A percentile compares a stretch with the other conserved stretches of the same genome.
phyloP scores from a whole-genome alignment of 1,284 basidiomycete genomes.

The Cryptococcus sp. region DNA sequence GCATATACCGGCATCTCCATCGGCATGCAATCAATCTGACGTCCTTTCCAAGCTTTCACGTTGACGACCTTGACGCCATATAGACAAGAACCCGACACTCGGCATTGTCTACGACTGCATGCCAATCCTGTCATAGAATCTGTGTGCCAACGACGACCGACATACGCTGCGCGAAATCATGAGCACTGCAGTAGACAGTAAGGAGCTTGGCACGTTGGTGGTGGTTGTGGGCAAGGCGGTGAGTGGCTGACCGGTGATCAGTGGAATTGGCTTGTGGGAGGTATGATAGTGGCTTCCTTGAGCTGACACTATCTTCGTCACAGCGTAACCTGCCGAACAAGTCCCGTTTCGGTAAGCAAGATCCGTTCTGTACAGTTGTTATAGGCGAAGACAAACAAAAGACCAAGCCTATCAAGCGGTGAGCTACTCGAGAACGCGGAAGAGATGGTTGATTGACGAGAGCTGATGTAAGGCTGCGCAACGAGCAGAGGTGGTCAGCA shows the following conservation, averaged over 20 bases:
- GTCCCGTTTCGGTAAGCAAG: conserved; percentile 93
- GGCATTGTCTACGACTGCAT: too few species aligned
- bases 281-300: not conserved
- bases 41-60: too few species aligned
- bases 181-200: conserved; percentile 49
- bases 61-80: too few species aligned
- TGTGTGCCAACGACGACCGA: too few species aligned
- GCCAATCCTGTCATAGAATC: too few species aligned
- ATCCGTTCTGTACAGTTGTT: conserved; percentile 84
- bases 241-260: conserved; percentile 51
- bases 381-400: conserved; percentile 78
- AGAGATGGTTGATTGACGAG: not conserved
- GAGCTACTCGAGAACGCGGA: conserved; percentile 5
- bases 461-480: conserved; percentile 7
- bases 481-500: conserved; percentile 81
- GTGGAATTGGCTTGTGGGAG: not conserved
- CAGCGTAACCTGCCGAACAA: conserved; percentile 93
- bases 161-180: too few species aligned
- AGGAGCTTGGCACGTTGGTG: conserved; percentile 88
- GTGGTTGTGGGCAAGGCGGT: conserved; percentile 95
- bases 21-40: too few species aligned
- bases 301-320: not conserved
- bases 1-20: too few species aligned
- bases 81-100: too few species aligned
- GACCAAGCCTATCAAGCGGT: conserved; percentile 83